These are phyloP conservation scores for Pythium rishiriense DNA, from an alignment of 352 stramenopile genomes.

Conservation along the genomic window DNA sequence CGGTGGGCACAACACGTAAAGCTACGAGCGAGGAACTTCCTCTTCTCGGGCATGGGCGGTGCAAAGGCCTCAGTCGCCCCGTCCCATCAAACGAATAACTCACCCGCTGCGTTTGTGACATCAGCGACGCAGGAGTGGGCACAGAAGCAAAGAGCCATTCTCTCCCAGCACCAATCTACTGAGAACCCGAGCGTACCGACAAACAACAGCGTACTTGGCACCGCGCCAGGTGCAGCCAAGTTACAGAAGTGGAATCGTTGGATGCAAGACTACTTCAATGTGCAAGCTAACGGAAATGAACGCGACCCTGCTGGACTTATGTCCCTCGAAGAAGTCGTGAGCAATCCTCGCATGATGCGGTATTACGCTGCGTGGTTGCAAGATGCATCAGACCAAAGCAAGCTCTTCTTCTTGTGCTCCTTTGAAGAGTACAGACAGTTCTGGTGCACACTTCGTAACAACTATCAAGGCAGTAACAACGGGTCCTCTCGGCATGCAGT, in stretches of 20 bases:
- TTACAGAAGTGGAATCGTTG: slow-evolving; percentile 71
- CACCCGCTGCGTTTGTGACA: slow-evolving; percentile 33
- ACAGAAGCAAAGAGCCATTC: slow-evolving; percentile 69
- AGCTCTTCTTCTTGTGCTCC: slow-evolving; percentile 46
- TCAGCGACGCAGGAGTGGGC: slow-evolving; percentile 68
- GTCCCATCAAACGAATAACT: slow-evolving; percentile 9
- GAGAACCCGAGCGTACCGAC: slow-evolving; percentile 13
- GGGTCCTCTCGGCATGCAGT: slow-evolving; percentile 12
- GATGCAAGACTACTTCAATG: slow-evolving; percentile 38
- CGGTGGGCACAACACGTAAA: slow-evolving; percentile 87
- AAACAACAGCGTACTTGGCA: slow-evolving; percentile 27
- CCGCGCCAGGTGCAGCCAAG: slow-evolving; percentile 50
- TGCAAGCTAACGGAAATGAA: slow-evolving; percentile 22
- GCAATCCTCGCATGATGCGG: slow-evolving; percentile 48
- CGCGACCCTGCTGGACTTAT: slow-evolving; percentile 27
- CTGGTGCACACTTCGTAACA: slow-evolving; percentile 33
- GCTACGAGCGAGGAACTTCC: slow-evolving; percentile 76
- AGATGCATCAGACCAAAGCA: slow-evolving; percentile 37
- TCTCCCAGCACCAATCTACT: slow-evolving; percentile 48
- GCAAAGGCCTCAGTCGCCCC: slow-evolving; percentile 11
- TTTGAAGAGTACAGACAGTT: slow-evolving; percentile 47
- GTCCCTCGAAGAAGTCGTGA: slow-evolving; percentile 43
- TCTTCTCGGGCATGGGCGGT: slow-evolving; percentile 46
- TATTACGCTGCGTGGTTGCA: slow-evolving; percentile 46
- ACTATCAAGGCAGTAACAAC: slow-evolving; percentile 26